Evolutionary conservation across 2,329 filamentous ascomycete genomes (phyloP), one percentile per base, ranked within the genome.

Genomic region (Helminthosporium solani): DNA sequence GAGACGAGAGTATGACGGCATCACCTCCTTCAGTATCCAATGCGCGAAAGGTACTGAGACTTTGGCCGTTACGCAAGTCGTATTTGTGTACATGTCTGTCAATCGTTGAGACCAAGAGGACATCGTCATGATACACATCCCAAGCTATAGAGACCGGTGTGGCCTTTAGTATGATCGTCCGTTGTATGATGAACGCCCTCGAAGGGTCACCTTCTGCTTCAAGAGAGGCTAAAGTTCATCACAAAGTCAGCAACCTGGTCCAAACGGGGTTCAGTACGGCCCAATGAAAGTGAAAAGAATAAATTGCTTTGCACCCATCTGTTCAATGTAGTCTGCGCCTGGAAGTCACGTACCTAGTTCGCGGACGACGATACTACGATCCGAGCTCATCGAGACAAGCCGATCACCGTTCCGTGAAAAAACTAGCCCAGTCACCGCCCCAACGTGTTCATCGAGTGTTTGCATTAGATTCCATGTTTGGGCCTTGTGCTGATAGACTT

Each of bases 371-470:
- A 96, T 75, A 0, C 90, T 95, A 33, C 94, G 84, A 70, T 99
- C 94, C 40, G 90, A 78, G 21, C 61, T 63, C 1, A 92, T 96
- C 1, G 94, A 96, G 16, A 97, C 78, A 35, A 97, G 73, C 52
- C 79, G 85, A 33, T 78, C 75, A 3, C 84, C 84, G 65, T 90
- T 81, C 33, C 86, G 80, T 2, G 87, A 82, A 47, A 95, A 90
- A 7, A 91, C 77, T 21, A 96, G 73, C 21, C 85, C 84, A 44
- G 81, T 86, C 15, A 99, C 91, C 53, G 88, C 88, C 18, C 90
- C 89, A 23, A 90, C 84, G 69, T 97, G 95, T 57, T 99, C 92
- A 45, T 88, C 84, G 63, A 97, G 81, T 0, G 94, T 99, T 68
- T 99, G 94, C 41, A 96, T 81, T 46, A 96, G 81, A 47, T 87